phyloP scores from a whole-genome alignment of 2,329 filamentous ascomycete species.

The Hysterium pulicare region DNA sequence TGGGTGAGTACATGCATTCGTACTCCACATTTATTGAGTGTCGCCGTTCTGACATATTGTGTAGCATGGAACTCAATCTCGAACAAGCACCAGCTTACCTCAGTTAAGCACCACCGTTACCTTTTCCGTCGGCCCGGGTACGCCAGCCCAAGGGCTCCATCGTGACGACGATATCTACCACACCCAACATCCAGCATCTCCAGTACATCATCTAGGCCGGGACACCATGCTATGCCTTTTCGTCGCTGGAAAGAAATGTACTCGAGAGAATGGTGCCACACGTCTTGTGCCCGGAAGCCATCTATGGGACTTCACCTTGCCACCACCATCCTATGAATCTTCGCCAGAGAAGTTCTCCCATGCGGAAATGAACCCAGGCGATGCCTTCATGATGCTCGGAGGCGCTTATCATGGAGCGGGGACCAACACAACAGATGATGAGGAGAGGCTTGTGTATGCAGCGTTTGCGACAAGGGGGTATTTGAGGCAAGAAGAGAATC shows the following conservation, averaged over 20 bases:
- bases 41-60: neutral
- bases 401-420: conserved; percentile 35
- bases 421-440: conserved; percentile 28
- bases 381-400: conserved; percentile 38
- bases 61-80: conserved; percentile 10
- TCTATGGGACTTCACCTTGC: conserved; percentile 25
- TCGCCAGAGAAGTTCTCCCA: conserved; percentile 13
- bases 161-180: conserved; percentile 30
- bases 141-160: conserved; percentile 23
- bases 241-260: conserved; percentile 31
- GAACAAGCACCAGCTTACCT: conserved; percentile 10
- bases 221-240: conserved; percentile 33
- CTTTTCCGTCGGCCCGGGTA: conserved; percentile 23
- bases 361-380: conserved; percentile 33
- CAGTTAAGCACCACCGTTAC: conserved; percentile 24
- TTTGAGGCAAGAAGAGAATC: conserved; percentile 41
- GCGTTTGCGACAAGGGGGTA: conserved; percentile 34
- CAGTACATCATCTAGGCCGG: conserved; percentile 13
- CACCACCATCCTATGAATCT: conserved; percentile 17
- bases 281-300: conserved; percentile 38
- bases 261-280: conserved; percentile 35
- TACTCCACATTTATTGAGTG: no score
- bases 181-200: conserved; percentile 12
- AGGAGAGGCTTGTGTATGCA: conserved; percentile 32
- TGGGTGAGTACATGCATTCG: conserved; percentile 7